phyloP scores from a whole-genome alignment of 805 yeast genomes.

The Kluyveromyces nonfermentans region DNA sequence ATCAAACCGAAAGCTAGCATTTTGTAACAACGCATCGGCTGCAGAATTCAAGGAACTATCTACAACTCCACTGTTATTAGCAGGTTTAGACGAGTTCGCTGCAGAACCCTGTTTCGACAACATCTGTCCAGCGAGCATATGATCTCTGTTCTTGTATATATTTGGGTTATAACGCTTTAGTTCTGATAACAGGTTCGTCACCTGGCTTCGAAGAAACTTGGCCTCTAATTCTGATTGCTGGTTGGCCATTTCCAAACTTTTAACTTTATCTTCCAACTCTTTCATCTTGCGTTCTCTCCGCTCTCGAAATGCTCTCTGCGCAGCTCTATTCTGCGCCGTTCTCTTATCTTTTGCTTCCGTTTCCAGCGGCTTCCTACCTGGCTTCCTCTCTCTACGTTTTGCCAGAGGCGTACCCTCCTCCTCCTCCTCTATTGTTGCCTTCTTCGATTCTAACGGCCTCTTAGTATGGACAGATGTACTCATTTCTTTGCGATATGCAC shows the following conservation, averaged over 20 bases:
- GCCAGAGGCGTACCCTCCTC: not conserved
- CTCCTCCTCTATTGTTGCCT: not conserved
- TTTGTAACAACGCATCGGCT: slow-evolving; percentile 4
- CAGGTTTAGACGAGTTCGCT: not conserved
- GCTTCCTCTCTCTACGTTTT: slow-evolving; percentile 35
- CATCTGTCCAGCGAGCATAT: slow-evolving; percentile 18
- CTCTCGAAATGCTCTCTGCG: slow-evolving; percentile 96
- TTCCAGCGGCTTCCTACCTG: slow-evolving; percentile 75
- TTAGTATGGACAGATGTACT: not conserved
- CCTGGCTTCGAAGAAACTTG: slow-evolving; percentile 66
- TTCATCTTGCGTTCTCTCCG: slow-evolving; percentile 81
- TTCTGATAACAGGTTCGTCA: slow-evolving; percentile 63
- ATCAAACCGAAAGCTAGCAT: slow-evolving; percentile 37
- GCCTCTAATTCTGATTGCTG: slow-evolving; percentile 60
- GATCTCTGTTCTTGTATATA: slow-evolving; percentile 22
- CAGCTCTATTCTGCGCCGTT: slow-evolving; percentile 95
- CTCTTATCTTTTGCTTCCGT: slow-evolving; percentile 80
- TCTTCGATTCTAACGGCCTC: slow-evolving; percentile 1
- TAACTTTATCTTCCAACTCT: slow-evolving; percentile 75
- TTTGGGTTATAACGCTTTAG: slow-evolving; percentile 48
- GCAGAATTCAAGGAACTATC: slow-evolving; percentile 3
- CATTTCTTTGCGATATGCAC: not conserved
- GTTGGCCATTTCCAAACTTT: slow-evolving; percentile 60
- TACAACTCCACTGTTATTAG: not conserved
- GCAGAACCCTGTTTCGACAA: slow-evolving; percentile 11